Conservation (phyloP, 2,329 filamentous ascomycete genomes). For the Curvularia lunata region DNA sequence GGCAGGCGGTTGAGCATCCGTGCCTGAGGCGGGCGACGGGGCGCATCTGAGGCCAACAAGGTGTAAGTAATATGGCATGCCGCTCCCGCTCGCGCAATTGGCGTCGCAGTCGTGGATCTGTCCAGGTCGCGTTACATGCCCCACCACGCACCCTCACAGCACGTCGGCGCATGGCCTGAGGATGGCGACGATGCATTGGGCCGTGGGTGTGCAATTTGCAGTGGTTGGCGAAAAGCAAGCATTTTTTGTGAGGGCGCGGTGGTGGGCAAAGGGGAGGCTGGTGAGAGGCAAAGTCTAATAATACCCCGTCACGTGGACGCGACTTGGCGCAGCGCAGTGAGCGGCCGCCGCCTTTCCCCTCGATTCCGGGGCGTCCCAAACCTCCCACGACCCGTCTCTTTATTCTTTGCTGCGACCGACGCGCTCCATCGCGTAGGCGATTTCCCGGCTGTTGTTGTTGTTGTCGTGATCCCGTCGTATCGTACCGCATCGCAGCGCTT, state of each 20-base stretch:
- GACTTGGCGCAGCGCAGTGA: slow-evolving; percentile 20
- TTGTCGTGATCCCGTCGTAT: slow-evolving; percentile 7
- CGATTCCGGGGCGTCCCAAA: slow-evolving; percentile 8
- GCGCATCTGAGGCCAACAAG: not conserved
- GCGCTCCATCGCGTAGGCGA: slow-evolving; percentile 13
- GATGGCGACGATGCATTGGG: slow-evolving; percentile 1
- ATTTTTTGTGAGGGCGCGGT: not conserved
- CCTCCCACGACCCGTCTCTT: slow-evolving; percentile 6
- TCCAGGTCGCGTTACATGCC: slow-evolving; percentile 13
- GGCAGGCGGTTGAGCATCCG: not conserved
- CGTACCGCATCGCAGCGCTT: slow-evolving; percentile 6
- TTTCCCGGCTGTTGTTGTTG: not conserved
- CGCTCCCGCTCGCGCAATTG: not conserved
- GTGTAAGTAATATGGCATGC: not conserved
- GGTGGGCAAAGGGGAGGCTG: slow-evolving; percentile 14
- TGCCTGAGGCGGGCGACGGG: not conserved
- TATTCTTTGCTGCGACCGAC: slow-evolving; percentile 5
- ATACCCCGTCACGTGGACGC: slow-evolving; percentile 20
- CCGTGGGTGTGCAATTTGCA: not conserved
- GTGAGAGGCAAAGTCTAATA: slow-evolving; percentile 17
- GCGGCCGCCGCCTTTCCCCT: slow-evolving; percentile 18
- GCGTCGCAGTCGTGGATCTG: slow-evolving; percentile 1
- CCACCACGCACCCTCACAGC: slow-evolving; percentile 8
- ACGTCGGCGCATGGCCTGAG: not conserved
- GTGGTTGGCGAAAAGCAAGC: slow-evolving; percentile 12